These are phyloP conservation scores for Camelina sativa DNA, from an alignment of 345 rosid genomes.

Conservation along the genomic window DNA sequence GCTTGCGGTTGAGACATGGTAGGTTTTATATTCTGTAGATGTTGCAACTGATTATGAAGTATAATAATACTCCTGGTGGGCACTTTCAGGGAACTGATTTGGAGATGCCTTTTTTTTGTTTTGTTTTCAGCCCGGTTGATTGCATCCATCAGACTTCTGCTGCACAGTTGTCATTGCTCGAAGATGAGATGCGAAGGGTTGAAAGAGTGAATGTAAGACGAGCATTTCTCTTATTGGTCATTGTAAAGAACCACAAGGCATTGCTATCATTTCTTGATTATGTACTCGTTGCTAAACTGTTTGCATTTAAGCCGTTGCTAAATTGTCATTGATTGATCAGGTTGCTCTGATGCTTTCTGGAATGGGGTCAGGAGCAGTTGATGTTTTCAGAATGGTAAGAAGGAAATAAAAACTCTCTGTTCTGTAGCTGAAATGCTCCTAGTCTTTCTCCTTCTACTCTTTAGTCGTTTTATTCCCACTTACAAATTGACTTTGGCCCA, in stretches of 20 bases:
- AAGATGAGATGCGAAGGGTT: slow-evolving; percentile 94
- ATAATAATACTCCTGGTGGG: neutral
- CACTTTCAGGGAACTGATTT: neutral
- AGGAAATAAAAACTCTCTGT: neutral
- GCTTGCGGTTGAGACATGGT: slow-evolving; percentile 97
- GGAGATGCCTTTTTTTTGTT: neutral
- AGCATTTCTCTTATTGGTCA: neutral
- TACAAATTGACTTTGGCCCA: neutral
- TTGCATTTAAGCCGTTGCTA: slow-evolving; percentile 6
- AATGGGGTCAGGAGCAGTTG: slow-evolving; percentile 76
- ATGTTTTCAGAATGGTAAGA: slow-evolving; percentile 91
- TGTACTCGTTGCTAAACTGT: neutral
- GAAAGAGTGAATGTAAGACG: slow-evolving; percentile 92
- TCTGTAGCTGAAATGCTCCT: slow-evolving; percentile 8
- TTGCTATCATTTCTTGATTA: slow-evolving; percentile 11
- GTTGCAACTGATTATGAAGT: neutral
- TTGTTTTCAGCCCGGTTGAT: slow-evolving; percentile 84
- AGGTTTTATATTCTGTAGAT: slow-evolving; percentile 17
- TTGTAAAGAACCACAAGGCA: neutral
- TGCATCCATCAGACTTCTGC: slow-evolving; percentile 97
- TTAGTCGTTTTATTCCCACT: neutral
- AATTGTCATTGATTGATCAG: slow-evolving; percentile 52
- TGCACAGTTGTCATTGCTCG: slow-evolving; percentile 88
- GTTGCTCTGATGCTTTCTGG: slow-evolving; percentile 97
- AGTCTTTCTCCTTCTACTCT: neutral